Conservation (phyloP, 768 basidiomycete species). For the Mycena haematopus region DNA sequence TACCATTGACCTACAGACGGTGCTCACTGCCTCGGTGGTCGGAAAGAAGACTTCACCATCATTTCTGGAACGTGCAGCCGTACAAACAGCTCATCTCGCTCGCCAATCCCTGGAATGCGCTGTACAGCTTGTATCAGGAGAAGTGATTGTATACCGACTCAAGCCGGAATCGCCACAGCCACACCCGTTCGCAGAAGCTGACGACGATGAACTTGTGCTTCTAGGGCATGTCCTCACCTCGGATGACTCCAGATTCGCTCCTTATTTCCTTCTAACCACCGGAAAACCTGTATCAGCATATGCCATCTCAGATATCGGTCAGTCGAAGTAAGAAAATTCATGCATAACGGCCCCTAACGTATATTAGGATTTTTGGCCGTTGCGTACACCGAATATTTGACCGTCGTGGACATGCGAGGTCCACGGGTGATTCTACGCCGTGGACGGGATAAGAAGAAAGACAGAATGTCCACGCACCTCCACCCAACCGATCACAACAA, state of each 20-base stretch:
- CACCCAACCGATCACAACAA: conserved; percentile 44
- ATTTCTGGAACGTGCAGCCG: conserved; percentile 38
- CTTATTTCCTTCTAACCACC: conserved; percentile 64
- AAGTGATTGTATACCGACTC: conserved; percentile 59
- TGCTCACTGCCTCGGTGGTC: conserved; percentile 55
- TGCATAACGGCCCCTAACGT: neutral
- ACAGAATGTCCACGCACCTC: conserved; percentile 41
- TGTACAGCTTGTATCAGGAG: conserved; percentile 60
- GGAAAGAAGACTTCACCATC: conserved; percentile 36
- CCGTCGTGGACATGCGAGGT: conserved; percentile 76
- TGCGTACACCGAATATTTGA: conserved; percentile 63
- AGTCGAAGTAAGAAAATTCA: conserved; percentile 29
- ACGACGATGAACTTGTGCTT: conserved; percentile 58
- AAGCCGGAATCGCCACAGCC: conserved; percentile 32
- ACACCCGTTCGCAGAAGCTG: conserved; percentile 30
- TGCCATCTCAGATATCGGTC: conserved; percentile 79
- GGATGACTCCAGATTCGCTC: conserved; percentile 55
- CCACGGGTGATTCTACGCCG: conserved; percentile 69
- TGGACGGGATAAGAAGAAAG: conserved; percentile 46
- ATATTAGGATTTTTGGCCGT: conserved; percentile 76
- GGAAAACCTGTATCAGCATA: conserved; percentile 54
- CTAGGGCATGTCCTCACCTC: conserved; percentile 55
- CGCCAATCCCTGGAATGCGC: conserved; percentile 63
- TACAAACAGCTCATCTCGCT: conserved; percentile 57
- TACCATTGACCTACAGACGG: conserved; percentile 59